Evolutionary conservation across 225 moss, liverwort and hornwort species (phyloP).

Genomic region (Takakia lepidozioides): DNA sequence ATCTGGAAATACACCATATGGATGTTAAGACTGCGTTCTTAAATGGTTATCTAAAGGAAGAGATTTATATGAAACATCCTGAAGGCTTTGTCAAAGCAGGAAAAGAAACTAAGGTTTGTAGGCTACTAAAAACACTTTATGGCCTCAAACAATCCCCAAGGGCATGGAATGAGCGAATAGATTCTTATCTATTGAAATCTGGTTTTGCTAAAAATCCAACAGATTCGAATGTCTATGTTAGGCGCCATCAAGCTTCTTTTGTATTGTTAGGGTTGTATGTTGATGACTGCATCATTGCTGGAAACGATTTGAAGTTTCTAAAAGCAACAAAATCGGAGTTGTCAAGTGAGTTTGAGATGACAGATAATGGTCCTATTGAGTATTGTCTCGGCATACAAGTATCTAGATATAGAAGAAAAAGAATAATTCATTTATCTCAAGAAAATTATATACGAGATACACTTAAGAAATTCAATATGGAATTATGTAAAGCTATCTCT

Average conservation of each 20-base stretch:
- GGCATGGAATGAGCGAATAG: background rate
- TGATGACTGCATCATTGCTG: background rate
- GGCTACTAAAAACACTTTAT: background rate
- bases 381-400: slow-evolving; percentile 6
- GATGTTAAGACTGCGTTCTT: background rate
- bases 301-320: background rate
- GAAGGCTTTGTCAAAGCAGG: background rate
- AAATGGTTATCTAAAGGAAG: background rate
- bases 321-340: background rate
- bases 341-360: slow-evolving; percentile 1
- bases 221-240: slow-evolving; percentile 3
- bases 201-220: background rate
- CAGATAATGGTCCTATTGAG: slow-evolving; percentile 2
- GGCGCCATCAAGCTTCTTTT: background rate
- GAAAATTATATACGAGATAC: too few relatives aligned
- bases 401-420: background rate
- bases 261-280: slow-evolving; percentile 1
- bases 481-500: too few relatives aligned
- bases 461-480: too few relatives aligned
- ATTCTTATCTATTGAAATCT: background rate
- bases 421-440: background rate
- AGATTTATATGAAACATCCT: slow-evolving; percentile 1
- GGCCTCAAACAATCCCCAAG: background rate
- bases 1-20: too few relatives aligned
- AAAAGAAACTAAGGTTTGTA: background rate